Conservation (phyloP, 805 yeast genomes). For the Candida endomychidarum region DNA sequence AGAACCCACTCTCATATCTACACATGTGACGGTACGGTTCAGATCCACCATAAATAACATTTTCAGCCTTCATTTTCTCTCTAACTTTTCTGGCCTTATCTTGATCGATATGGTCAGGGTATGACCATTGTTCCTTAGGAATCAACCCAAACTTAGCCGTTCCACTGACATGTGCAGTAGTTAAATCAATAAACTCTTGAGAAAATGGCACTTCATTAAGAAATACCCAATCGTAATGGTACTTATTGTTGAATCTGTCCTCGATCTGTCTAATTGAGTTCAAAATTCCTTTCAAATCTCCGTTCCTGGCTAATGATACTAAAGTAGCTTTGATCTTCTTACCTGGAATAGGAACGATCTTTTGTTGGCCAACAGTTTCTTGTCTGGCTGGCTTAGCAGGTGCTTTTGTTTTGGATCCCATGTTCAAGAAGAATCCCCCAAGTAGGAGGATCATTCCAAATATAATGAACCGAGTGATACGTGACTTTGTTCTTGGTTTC, state of each 20-base stretch:
- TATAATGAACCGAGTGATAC: slow-evolving; percentile 34
- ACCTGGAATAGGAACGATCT: slow-evolving; percentile 22
- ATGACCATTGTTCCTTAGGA: slow-evolving; percentile 81
- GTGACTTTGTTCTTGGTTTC: slow-evolving; percentile 33
- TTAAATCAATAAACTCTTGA: slow-evolving; percentile 73
- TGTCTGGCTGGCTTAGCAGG: slow-evolving; percentile 2
- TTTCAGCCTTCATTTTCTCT: slow-evolving; percentile 50
- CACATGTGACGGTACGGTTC: slow-evolving; percentile 90
- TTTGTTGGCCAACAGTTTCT: slow-evolving; percentile 5
- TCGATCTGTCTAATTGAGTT: slow-evolving; percentile 74
- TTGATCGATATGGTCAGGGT: slow-evolving; percentile 79
- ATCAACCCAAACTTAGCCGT: slow-evolving; percentile 72
- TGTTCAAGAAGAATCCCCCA: slow-evolving; percentile 37
- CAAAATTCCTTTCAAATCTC: slow-evolving; percentile 59
- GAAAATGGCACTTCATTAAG: slow-evolving; percentile 83
- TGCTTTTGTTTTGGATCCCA: slow-evolving; percentile 25
- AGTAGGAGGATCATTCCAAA: slow-evolving; percentile 35
- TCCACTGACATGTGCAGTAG: slow-evolving; percentile 72
- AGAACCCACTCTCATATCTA: slow-evolving; percentile 86
- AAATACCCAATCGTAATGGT: slow-evolving; percentile 91
- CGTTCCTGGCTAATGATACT: slow-evolving; percentile 75
- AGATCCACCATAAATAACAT: slow-evolving; percentile 74
- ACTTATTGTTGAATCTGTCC: slow-evolving; percentile 84
- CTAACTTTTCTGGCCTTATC: slow-evolving; percentile 67
- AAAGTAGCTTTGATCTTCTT: slow-evolving; percentile 71